Base-by-base conservation (phyloP, 495 filamentous ascomycete species). In the Aspergillus mulundensis region DNA sequence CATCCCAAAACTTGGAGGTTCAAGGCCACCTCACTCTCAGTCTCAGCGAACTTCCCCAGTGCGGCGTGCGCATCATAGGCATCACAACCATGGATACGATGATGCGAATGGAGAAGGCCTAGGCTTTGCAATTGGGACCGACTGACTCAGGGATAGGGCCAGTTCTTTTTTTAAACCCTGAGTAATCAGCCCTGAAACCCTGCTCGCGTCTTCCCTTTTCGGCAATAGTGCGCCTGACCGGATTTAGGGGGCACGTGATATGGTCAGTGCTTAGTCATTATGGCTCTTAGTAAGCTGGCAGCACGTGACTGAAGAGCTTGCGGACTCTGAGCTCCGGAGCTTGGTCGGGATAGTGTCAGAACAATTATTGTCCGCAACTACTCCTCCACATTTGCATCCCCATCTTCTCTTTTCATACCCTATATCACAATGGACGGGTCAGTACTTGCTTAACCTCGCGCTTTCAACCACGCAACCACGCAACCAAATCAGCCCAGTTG, bases 391-490 rank as follows among this genome's bases (percentile, higher is more conserved):
- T n/a, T 16, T 50, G 14, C 12, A 43, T 24, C 16, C 21, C 18
- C 25, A 23, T 19, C 36, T 16, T 39, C 11, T 12, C 38, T 30
- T 42, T 24, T 56, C 20, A 12, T 45, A 20, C 47, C n/a, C n/a
- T n/a, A n/a, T 43, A 61, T 57, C 70, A 74, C 47, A 59, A 78
- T 78, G 76, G 76, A 78, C 50, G 71, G 70, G 76, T 78, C 54
- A 53, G 74, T 68, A n/a, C n/a, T 8, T 23, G 3, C 19, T 30
- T 28, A 19, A 7, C 12, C 19, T 32, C 5, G 47, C 28, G 6
- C 14, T 14, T 32, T 44, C 30, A 25, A 34, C 3, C 15, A 8
- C 15, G 8, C 7, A 2, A 28, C n/a, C 28, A 40, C 14, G 10
- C 3, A 34, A 2, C 25, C 34, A 36, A 44, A 19, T 19, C 1